phyloP scores from a whole-genome alignment of 805 yeast genomes.

The Pichia sporocuriosa region DNA sequence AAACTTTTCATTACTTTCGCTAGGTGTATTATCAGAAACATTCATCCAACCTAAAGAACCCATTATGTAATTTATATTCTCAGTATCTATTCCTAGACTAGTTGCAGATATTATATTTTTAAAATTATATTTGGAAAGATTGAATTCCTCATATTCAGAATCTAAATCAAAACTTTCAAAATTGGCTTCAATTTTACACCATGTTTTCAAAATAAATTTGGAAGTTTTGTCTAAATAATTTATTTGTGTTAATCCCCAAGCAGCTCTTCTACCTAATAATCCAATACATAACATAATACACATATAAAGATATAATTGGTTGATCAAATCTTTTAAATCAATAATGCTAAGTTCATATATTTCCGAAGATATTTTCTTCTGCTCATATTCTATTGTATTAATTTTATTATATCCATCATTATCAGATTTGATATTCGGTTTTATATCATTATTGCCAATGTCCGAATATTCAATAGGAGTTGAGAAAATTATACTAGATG shows the following conservation, averaged over 20 bases:
- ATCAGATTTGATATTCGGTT: background rate
- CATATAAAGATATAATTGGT: slow-evolving; percentile 21
- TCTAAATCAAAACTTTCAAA: slow-evolving; percentile 4
- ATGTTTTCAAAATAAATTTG: slow-evolving; percentile 18
- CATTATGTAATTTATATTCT: background rate
- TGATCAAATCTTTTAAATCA: slow-evolving; percentile 5
- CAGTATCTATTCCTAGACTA: slow-evolving; percentile 2
- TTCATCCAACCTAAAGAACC: slow-evolving; percentile 9
- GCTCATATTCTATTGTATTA: background rate
- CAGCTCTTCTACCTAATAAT: slow-evolving; percentile 21
- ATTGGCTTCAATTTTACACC: slow-evolving; percentile 9
- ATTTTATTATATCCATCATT: background rate
- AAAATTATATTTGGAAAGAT: no score
- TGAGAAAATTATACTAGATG: background rate
- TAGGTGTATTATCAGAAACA: slow-evolving; percentile 1
- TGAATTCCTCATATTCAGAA: background rate
- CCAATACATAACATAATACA: slow-evolving; percentile 21
- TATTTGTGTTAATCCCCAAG: slow-evolving; percentile 26
- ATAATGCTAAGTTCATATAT: background rate
- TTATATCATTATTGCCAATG: background rate
- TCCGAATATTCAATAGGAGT: slow-evolving; percentile 1
- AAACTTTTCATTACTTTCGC: background rate
- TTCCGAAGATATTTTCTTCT: slow-evolving; percentile 2
- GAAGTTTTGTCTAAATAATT: slow-evolving; percentile 18
- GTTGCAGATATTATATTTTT: no score